phyloP scores from a whole-genome alignment of 75 land plant genomes.

The Selaginella moellendorffii region DNA sequence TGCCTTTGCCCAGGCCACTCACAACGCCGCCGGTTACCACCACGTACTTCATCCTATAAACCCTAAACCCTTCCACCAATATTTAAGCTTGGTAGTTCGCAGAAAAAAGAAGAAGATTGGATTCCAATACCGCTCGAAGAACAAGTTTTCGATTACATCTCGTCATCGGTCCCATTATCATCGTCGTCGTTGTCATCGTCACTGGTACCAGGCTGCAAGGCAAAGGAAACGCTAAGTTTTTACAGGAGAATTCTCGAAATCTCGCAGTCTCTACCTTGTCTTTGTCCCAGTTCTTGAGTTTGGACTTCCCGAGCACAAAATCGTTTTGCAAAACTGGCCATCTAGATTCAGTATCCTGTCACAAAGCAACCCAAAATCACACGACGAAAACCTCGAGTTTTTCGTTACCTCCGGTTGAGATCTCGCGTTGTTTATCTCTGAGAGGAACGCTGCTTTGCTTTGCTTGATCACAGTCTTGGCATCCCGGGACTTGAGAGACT shows the following conservation, averaged over 20 bases:
- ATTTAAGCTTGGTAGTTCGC: neutral
- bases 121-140: too few species aligned
- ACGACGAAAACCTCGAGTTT: neutral
- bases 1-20: slow-evolving; percentile 2
- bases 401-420: too few species aligned
- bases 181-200: too few species aligned
- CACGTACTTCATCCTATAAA: neutral
- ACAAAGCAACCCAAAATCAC: neutral
- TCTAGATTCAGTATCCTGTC: slow-evolving; percentile 26
- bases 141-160: too few species aligned
- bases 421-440: slow-evolving; percentile 28
- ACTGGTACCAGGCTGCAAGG: too few species aligned
- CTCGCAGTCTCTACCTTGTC: too few species aligned
- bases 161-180: too few species aligned
- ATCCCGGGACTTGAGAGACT: slow-evolving; percentile 43
- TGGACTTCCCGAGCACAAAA: slow-evolving; percentile 67
- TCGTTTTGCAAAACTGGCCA: slow-evolving; percentile 78
- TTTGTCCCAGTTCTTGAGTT: slow-evolving; percentile 84
- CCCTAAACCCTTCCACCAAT: neutral
- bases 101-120: too few species aligned
- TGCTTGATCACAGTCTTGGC: slow-evolving; percentile 43
- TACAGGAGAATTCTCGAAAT: too few species aligned
- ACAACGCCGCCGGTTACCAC: slow-evolving; percentile 1
- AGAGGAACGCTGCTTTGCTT: slow-evolving; percentile 36
- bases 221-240: too few species aligned